Evolutionary conservation across 352 stramenopile genomes (phyloP).

Genomic region (Phytopythium chamaehyphon): DNA sequence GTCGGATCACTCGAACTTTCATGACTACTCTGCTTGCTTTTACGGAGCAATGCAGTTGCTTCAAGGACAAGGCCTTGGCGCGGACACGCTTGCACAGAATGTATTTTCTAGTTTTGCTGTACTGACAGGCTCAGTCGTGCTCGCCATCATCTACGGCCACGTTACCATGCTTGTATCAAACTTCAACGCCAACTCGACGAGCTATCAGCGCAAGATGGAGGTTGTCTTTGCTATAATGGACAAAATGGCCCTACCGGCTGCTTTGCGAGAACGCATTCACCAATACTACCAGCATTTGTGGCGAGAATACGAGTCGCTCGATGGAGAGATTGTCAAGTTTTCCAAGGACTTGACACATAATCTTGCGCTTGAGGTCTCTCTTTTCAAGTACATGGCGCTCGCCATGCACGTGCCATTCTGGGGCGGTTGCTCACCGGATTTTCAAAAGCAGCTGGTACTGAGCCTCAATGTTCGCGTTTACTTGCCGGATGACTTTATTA

Average conservation of each 20-base stretch:
- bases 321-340: conserved; percentile 45
- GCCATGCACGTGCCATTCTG: conserved; percentile 43
- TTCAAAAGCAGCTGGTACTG: conserved; percentile 51
- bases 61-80: conserved; percentile 30
- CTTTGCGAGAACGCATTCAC: conserved; percentile 55
- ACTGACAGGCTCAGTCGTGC: conserved; percentile 35
- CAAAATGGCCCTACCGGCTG: conserved; percentile 41
- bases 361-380: conserved; percentile 53
- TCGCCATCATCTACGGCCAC: conserved; percentile 59
- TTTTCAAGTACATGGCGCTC: conserved; percentile 71
- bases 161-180: conserved; percentile 56
- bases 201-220: conserved; percentile 59
- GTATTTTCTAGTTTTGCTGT: conserved; percentile 33
- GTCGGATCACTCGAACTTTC: conserved; percentile 5
- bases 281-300: conserved; percentile 72
- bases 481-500: conserved; percentile 57
- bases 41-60: conserved; percentile 40
- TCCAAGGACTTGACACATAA: conserved; percentile 56
- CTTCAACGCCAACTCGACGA: conserved; percentile 41
- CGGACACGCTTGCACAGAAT: conserved; percentile 23
- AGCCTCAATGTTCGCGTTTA: conserved; percentile 49
- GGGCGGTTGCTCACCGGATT: conserved; percentile 37
- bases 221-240: conserved; percentile 43
- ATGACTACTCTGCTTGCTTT: conserved; percentile 29
- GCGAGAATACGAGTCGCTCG: conserved; percentile 60